Evolutionary conservation across 805 yeast species (phyloP).

Genomic region (Starmerella sp.): DNA sequence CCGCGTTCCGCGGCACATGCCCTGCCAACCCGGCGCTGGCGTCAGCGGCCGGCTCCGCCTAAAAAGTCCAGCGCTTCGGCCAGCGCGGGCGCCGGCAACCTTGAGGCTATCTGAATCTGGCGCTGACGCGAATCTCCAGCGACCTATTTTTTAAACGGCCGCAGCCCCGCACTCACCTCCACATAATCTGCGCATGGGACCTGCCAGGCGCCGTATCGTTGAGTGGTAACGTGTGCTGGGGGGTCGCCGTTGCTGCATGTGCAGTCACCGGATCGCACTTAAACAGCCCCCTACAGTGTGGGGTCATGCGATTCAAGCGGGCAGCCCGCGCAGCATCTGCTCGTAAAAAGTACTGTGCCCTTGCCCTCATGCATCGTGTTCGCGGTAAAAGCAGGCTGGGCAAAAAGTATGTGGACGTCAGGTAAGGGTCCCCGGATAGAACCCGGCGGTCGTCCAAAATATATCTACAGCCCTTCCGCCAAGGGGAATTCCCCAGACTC

Average conservation of each 20-base stretch:
- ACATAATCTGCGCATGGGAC: neutral
- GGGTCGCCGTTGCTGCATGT: neutral
- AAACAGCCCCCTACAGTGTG: neutral
- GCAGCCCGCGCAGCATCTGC: neutral
- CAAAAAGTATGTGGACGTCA: slow-evolving; percentile 5
- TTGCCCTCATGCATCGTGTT: slow-evolving; percentile 10
- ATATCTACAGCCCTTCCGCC: neutral
- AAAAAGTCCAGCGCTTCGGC: no score
- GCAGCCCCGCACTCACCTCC: neutral
- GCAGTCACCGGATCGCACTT: neutral
- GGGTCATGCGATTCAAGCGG: slow-evolving; percentile 1
- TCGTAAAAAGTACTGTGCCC: slow-evolving; percentile 15
- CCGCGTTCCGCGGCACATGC: no score
- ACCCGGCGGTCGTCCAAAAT: neutral
- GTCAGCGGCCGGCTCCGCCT: no score
- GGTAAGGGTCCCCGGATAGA: slow-evolving; percentile 10
- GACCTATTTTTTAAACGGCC: neutral
- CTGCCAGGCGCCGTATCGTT: slow-evolving; percentile 1
- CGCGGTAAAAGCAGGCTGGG: slow-evolving; percentile 10
- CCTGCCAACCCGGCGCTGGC: no score
- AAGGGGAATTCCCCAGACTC: neutral
- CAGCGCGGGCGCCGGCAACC: no score
- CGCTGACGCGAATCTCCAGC: neutral
- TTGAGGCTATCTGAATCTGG: neutral
- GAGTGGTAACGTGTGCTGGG: neutral